These are phyloP conservation scores for Tubosaeta sp. DNA, from an alignment of 768 basidiomycete species.

Conservation along the genomic window DNA sequence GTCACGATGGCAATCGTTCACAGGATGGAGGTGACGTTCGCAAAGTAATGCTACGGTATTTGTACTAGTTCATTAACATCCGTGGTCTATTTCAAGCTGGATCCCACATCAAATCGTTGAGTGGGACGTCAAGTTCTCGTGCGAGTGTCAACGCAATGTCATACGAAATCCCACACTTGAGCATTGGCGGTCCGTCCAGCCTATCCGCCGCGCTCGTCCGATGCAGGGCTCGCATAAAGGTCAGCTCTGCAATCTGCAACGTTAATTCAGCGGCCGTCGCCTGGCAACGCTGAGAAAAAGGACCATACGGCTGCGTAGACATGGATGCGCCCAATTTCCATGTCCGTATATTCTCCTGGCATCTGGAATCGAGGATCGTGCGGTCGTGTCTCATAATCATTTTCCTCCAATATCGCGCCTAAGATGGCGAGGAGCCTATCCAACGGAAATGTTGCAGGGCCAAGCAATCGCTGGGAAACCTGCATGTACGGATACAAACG, in stretches of 20 bases:
- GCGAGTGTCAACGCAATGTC: slow-evolving; percentile 53
- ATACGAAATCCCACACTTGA: slow-evolving; percentile 70
- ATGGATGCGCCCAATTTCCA: slow-evolving; percentile 61
- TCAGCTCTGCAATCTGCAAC: slow-evolving; percentile 60
- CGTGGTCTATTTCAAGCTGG: too few species aligned
- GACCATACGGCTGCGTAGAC: slow-evolving; percentile 54
- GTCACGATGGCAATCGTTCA: background rate
- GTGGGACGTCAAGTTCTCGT: slow-evolving; percentile 50
- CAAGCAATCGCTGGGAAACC: slow-evolving; percentile 75
- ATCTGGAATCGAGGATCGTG: slow-evolving; percentile 45
- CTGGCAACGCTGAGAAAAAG: background rate
- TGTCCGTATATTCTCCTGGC: slow-evolving; percentile 71
- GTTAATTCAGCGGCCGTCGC: background rate
- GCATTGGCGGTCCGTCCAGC: slow-evolving; percentile 65
- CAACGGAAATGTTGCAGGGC: slow-evolving; percentile 73
- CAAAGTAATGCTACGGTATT: background rate
- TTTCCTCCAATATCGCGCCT: slow-evolving; percentile 72
- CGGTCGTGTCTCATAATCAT: slow-evolving; percentile 46
- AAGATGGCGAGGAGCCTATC: slow-evolving; percentile 80
- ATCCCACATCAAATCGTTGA: slow-evolving; percentile 73
- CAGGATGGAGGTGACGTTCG: background rate
- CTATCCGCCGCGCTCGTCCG: slow-evolving; percentile 57
- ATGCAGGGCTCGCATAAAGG: slow-evolving; percentile 61
- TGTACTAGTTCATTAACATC: background rate
- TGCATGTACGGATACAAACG: slow-evolving; percentile 20